These are phyloP conservation scores for Podila horticola DNA, from an alignment of 192 early-diverging fungal genomes.

Conservation along the genomic window DNA sequence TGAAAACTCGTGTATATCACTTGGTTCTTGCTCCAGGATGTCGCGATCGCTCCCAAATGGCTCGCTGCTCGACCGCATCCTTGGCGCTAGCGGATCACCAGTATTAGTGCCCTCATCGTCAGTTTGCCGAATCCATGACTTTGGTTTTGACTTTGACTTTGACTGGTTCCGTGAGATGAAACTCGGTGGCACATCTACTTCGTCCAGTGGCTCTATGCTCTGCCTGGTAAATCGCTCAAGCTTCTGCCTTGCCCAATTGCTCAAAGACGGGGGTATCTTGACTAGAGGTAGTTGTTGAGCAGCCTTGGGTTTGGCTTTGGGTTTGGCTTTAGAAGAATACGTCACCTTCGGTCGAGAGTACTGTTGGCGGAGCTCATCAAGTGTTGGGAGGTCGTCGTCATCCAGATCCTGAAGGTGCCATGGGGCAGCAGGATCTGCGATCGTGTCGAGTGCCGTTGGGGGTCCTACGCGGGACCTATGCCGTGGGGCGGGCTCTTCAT, in stretches of 20 bases:
- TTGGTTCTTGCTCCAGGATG: not conserved
- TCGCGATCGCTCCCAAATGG: not conserved
- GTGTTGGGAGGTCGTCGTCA: slow-evolving; percentile 18
- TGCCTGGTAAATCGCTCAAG: slow-evolving; percentile 15
- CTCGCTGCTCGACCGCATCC: not conserved
- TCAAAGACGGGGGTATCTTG: slow-evolving; percentile 3
- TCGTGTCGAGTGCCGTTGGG: not conserved
- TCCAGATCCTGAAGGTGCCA: slow-evolving; percentile 24
- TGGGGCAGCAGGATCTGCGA: not conserved
- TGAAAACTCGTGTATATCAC: not conserved
- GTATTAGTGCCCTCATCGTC: too few relatives aligned
- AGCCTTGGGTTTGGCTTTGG: not conserved
- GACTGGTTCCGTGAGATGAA: not conserved
- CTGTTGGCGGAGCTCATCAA: slow-evolving; percentile 11
- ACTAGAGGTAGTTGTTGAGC: not conserved
- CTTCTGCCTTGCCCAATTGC: not conserved
- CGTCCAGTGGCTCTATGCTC: not conserved
- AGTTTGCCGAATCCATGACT: not conserved
- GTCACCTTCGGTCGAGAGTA: not conserved
- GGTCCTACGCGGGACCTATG: not conserved
- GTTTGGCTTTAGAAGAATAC: not conserved
- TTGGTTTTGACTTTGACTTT: too few relatives aligned
- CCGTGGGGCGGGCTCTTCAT: slow-evolving; percentile 6
- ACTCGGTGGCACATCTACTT: not conserved
- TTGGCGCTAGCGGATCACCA: too few relatives aligned